phyloP scores from a whole-genome alignment of 768 basidiomycete species.

The Lanmaoa pseudosensibilis region DNA sequence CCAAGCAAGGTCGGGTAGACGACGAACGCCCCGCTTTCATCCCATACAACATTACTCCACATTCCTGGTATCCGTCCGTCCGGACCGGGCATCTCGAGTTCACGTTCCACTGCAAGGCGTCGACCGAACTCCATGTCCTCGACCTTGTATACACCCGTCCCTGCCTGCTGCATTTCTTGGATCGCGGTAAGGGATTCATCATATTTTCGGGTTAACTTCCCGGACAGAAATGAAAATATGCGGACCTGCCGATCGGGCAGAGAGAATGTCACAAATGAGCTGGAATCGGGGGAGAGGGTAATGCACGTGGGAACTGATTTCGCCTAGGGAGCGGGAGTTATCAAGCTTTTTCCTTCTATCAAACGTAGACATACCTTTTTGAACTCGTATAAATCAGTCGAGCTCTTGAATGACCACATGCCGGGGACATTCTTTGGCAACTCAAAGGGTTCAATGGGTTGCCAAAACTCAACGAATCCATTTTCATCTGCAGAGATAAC shows the following conservation, averaged over 20 bases:
- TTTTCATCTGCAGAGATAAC: constrained; percentile 94
- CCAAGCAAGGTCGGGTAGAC: constrained; percentile 92
- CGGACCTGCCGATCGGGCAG: constrained; percentile 92
- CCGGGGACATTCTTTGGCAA: constrained; percentile 74
- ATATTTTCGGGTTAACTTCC: constrained; percentile 89
- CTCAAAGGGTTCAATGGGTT: constrained; percentile 84
- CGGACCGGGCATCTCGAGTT: constrained; percentile 79
- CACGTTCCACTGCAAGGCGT: constrained; percentile 88
- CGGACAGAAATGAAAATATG: constrained; percentile 87
- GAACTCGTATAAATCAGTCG: constrained; percentile 95
- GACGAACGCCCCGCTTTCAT: constrained; percentile 94
- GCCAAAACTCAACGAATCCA: constrained; percentile 97
- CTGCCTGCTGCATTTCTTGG: constrained; percentile 99
- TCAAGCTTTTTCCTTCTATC: background rate
- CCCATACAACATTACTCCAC: constrained; percentile 94
- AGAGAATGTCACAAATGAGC: constrained; percentile 91
- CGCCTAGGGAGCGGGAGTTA: constrained; percentile 47
- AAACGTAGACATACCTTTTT: constrained; percentile 69
- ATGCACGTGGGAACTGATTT: constrained; percentile 92
- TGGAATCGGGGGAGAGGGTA: constrained; percentile 85
- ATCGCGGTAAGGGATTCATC: constrained; percentile 92
- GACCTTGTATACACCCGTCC: constrained; percentile 85
- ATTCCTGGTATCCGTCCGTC: constrained; percentile 71
- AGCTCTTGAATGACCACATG: constrained; percentile 87
- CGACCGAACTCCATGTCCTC: constrained; percentile 99